phyloP scores from a whole-genome alignment of 83 land plant species.

The Thuja plicata region DNA sequence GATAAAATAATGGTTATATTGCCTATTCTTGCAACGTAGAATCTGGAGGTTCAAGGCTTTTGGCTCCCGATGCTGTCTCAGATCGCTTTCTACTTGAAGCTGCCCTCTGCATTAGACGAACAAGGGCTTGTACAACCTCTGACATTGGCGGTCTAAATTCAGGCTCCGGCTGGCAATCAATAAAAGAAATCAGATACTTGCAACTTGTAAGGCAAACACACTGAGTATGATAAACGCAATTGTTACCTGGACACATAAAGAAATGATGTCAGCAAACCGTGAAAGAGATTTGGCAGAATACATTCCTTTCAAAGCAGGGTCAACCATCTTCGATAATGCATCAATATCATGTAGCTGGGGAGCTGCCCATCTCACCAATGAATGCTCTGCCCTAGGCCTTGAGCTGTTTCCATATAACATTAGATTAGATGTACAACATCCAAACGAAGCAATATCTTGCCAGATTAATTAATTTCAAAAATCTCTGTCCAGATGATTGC shows the following conservation, averaged over 20 bases:
- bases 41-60: not conserved
- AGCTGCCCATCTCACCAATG: conserved; percentile 81
- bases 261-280: conserved; percentile 78
- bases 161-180: conserved; percentile 59
- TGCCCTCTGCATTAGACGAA: conserved; percentile 40
- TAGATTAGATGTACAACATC: not conserved
- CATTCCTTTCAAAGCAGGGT: conserved; percentile 70
- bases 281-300: conserved; percentile 83
- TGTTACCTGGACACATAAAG: conserved; percentile 78
- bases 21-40: not conserved
- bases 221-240: not conserved
- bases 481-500: not conserved
- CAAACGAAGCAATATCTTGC: not conserved
- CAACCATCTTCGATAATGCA: conserved; percentile 81
- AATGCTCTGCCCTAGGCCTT: conserved; percentile 64
- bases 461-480: not conserved
- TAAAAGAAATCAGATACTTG: conserved; percentile 6
- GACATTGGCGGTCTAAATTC: conserved; percentile 85
- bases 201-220: not conserved
- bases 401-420: conserved; percentile 33
- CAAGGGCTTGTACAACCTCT: conserved; percentile 72
- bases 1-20: not conserved
- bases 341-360: too few species aligned
- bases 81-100: not conserved
- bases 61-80: not conserved